Conservation (phyloP, 352 stramenopile genomes). For the Phytophthora megakarya region DNA sequence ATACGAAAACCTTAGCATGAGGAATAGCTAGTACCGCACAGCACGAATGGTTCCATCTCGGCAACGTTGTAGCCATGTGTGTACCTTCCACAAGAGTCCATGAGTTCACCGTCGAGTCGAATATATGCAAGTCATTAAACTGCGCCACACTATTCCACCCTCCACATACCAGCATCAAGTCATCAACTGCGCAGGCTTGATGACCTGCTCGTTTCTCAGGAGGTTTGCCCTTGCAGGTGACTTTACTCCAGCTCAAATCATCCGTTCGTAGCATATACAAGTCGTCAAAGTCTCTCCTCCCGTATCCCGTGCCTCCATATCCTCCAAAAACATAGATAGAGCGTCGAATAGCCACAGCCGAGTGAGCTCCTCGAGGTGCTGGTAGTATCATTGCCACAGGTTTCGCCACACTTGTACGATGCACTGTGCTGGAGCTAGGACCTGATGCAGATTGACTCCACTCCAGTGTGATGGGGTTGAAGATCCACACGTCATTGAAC, state of each 20-base stretch:
- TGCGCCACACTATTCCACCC: constrained; percentile 95
- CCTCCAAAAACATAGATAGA: constrained; percentile 94
- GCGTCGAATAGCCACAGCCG: constrained; percentile 81
- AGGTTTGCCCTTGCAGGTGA: constrained; percentile 84
- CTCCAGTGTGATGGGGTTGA: constrained; percentile 93
- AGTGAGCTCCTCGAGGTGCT: constrained; percentile 90
- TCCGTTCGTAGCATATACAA: constrained; percentile 90
- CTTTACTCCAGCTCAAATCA: constrained; percentile 84
- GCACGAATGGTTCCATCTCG: constrained; percentile 95
- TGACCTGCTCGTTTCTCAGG: constrained; percentile 94
- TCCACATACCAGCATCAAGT: constrained; percentile 93
- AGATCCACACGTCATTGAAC: constrained; percentile 97
- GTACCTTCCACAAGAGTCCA: constrained; percentile 86
- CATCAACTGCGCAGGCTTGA: constrained; percentile 88
- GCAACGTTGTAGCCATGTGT: constrained; percentile 73
- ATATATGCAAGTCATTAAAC: constrained; percentile 95
- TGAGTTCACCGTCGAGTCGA: constrained; percentile 85
- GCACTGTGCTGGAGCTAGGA: constrained; percentile 43
- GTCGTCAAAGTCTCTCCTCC: constrained; percentile 94
- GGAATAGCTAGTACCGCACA: constrained; percentile 95
- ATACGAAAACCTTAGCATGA: constrained; percentile 96
- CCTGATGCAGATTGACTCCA: constrained; percentile 74
- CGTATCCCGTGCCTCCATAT: constrained; percentile 93
- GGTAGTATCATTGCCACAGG: constrained; percentile 50
- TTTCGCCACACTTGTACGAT: constrained; percentile 39